Conservation (phyloP, 768 basidiomycete genomes). For the Collybia sordida region DNA sequence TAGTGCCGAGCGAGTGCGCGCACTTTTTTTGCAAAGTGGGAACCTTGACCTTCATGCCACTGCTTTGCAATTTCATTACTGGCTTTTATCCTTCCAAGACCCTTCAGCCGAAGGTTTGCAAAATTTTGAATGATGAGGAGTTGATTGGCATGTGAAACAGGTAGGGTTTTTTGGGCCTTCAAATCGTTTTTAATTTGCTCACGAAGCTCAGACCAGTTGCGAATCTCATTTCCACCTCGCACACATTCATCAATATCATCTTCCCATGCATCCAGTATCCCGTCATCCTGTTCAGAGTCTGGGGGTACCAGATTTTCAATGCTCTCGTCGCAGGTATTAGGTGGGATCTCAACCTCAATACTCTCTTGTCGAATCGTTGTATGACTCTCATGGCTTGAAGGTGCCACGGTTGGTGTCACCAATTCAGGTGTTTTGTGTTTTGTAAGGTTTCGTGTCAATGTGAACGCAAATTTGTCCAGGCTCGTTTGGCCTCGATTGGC, state of each 20-base stretch:
- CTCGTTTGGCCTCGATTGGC: not conserved
- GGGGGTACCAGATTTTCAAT: not conserved
- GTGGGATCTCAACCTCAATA: not conserved
- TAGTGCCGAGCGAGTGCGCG: conserved; percentile 32
- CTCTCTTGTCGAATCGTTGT: not conserved
- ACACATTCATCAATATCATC: conserved; percentile 13
- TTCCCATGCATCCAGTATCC: conserved; percentile 13
- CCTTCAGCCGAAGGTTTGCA: conserved; percentile 22
- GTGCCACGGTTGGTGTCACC: too few species aligned
- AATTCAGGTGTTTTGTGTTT: not conserved
- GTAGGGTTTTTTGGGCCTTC: conserved; percentile 12
- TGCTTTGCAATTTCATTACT: conserved; percentile 23
- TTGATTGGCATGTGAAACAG: conserved; percentile 17
- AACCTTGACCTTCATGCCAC: conserved; percentile 24
- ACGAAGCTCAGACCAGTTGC: conserved; percentile 14
- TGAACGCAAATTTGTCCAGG: not conserved
- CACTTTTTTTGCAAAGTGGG: conserved; percentile 23
- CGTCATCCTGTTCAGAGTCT: not conserved
- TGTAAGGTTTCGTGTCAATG: not conserved
- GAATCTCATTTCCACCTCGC: conserved; percentile 1
- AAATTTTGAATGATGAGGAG: conserved; percentile 21
- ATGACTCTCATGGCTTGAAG: not conserved
- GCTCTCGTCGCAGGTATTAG: not conserved
- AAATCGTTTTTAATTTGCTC: conserved; percentile 19
- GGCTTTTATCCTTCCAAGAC: conserved; percentile 15